phyloP scores from a whole-genome alignment of 2,329 filamentous ascomycete genomes.

The Sporothrix dimorphospora region DNA sequence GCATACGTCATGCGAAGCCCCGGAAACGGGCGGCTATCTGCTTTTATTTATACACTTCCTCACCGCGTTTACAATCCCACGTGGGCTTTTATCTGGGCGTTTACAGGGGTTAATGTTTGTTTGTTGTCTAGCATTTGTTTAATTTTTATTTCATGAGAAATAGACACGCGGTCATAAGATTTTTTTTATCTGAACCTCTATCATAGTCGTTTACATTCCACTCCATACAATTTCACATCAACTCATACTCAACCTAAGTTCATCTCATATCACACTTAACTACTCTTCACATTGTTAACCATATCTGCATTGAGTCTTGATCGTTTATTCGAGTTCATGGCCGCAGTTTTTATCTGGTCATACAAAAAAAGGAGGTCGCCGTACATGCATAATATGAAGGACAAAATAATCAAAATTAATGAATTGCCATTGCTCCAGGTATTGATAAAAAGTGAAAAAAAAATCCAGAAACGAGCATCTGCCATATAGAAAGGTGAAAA shows the following conservation, averaged over 20 bases:
- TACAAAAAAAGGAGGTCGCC: not conserved
- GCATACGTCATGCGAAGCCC: not conserved
- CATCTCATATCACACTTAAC: too few relatives aligned
- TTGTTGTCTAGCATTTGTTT: not conserved
- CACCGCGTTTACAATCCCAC: not conserved
- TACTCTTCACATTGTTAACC: too few relatives aligned
- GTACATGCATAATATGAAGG: not conserved
- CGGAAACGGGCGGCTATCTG: constrained; percentile 12
- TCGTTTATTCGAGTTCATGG: too few relatives aligned
- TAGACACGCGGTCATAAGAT: not conserved
- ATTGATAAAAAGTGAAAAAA: too few relatives aligned
- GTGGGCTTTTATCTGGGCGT: not conserved
- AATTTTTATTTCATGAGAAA: not conserved
- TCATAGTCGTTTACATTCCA: not conserved
- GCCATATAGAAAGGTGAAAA: not conserved
- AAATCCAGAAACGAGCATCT: not conserved
- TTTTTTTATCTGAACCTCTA: not conserved
- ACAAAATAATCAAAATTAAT: not conserved
- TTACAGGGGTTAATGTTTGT: not conserved
- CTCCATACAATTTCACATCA: not conserved
- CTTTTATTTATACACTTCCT: not conserved
- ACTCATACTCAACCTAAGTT: not conserved
- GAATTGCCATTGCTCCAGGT: not conserved
- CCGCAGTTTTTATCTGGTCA: not conserved
- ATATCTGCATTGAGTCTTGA: too few relatives aligned